A percentile compares a stretch with the other conserved stretches of the same genome.
Conservation (phyloP, 176 grass and related monocot genomes). For the Cenchrus americanus region DNA sequence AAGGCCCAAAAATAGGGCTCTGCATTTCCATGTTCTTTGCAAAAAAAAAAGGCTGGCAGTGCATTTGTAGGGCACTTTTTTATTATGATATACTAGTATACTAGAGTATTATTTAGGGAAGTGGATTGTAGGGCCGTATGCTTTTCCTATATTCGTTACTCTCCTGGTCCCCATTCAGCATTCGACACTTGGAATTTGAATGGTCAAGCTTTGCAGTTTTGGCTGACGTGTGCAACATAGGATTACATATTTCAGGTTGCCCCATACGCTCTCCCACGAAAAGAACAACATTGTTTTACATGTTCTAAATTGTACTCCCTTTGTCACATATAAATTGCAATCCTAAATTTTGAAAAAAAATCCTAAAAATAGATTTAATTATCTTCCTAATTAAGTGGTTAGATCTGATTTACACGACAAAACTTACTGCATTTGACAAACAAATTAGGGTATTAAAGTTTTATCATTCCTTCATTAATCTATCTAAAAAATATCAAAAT, state of each 20-base stretch:
- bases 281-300: no score
- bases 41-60: not conserved
- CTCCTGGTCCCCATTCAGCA: not conserved
- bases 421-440: no score
- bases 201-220: not conserved
- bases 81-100: no score
- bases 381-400: no score
- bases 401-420: no score
- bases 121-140: conserved; percentile 1
- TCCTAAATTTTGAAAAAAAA: no score
- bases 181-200: not conserved
- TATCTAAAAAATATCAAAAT: no score
- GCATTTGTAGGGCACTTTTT: not conserved
- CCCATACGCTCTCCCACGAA: not conserved
- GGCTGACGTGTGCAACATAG: not conserved
- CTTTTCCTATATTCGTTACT: not conserved
- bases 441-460: no score
- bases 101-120: not conserved
- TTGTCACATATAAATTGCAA: no score
- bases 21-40: not conserved
- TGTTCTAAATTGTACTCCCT: no score
- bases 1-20: conserved; percentile 32
- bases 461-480: no score
- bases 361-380: no score
- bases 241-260: not conserved